Percentiles rank a stretch among this genome's conserved stretches.
Conservation (phyloP, 176 grass and related monocot species). For the Zea luxurians region DNA sequence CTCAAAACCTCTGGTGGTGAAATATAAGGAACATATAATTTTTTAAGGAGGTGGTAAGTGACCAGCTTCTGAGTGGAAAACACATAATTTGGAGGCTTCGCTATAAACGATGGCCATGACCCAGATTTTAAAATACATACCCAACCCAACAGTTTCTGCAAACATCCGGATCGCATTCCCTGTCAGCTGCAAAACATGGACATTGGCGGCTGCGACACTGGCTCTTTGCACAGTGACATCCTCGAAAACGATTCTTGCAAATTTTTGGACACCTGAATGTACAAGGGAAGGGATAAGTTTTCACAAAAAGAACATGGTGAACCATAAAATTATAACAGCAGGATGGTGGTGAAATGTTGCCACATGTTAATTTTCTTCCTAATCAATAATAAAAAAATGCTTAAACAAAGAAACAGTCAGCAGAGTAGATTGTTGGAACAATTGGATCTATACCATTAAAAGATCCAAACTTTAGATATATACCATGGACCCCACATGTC, state of each 20-base stretch:
- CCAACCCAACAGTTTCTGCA: conserved; percentile 99
- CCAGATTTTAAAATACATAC: conserved; percentile 51
- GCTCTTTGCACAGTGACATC: conserved; percentile 96
- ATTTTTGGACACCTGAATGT: conserved; percentile 84
- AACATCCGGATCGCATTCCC: conserved; percentile 97
- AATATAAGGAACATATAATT: conserved; percentile 9
- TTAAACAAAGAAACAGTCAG: conserved; percentile 24
- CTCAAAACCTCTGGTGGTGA: conserved; percentile 3
- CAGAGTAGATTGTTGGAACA: conserved; percentile 8
- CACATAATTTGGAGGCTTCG: conserved; percentile 20
- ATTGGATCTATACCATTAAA: too few species aligned
- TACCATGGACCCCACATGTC: too few species aligned
- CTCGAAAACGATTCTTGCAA: conserved; percentile 95
- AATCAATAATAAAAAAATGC: conserved; percentile 3
- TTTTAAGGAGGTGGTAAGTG: not conserved
- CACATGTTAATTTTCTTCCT: not conserved
- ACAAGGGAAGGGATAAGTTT: conserved; percentile 45
- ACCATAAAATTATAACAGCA: conserved; percentile 23
- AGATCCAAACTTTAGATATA: too few species aligned
- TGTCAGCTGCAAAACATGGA: conserved; percentile 98
- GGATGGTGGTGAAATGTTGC: not conserved
- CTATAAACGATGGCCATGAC: conserved; percentile 19
- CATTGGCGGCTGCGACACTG: conserved; percentile 97
- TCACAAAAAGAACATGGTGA: not conserved
- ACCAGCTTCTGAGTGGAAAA: conserved; percentile 6